Evolutionary conservation across 78 protist genomes (phyloP), one percentile per base, ranked within the genome.

Genomic region (Emiliania huxleyi): DNA sequence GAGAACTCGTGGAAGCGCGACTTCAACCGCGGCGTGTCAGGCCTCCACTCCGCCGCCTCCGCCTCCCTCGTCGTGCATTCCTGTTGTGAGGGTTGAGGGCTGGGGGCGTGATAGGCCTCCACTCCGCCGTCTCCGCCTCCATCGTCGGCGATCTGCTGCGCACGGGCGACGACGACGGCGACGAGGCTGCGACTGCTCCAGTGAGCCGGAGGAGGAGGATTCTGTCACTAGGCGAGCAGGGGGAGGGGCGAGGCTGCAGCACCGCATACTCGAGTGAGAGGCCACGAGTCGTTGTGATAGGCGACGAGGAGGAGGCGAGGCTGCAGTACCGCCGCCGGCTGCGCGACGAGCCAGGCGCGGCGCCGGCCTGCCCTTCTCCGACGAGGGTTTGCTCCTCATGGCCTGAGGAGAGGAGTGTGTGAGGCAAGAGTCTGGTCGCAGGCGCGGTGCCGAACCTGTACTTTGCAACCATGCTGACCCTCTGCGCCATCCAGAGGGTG

Each of bases 261-360:
- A n/a, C n/a, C n/a, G n/a, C n/a, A n/a, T n/a, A n/a, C n/a, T n/a
- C n/a, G n/a, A n/a, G n/a, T n/a, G n/a, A n/a, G n/a, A n/a, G n/a
- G n/a, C n/a, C n/a, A n/a, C n/a, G n/a, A n/a, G n/a, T n/a, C n/a
- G n/a, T n/a, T n/a, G 29, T 2, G 33, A 56, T 56, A 12, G 71
- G 35, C 35, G 33, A 22, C 33, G 21, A 12, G 33, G 12, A 11
- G 35, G 71, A 56, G 71, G 71, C 33, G 71, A 11, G 29, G 33
- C 33, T 25, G 42, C n/a, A 71, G 81, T 71, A 18, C 42, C 37
- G 22, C 18, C 81, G 81, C 21, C 37, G 81, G 44, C 81, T 71
- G 81, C 81, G 42, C 45, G 81, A 71, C 42, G 81, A 71, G 42
- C 81, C 81, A n/a, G 81, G 42, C 43, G n/a, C n/a, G n/a, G n/a